Base-by-base conservation (phyloP, 108 stramenopile species). In the Seminavis robusta region DNA sequence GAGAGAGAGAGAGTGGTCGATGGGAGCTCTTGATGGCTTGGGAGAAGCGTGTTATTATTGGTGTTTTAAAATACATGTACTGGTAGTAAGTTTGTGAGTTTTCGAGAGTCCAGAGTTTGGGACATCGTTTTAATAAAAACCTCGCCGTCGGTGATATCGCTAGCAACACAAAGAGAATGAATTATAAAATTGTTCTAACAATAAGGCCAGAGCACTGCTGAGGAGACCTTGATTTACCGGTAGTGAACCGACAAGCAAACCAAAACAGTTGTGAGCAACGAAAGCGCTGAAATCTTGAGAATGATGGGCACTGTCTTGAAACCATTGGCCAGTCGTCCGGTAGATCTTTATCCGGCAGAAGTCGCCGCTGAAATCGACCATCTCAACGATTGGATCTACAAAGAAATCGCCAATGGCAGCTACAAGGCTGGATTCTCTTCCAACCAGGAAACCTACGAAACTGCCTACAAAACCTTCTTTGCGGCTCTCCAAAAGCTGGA, bases 211-310 rank as follows among this genome's bases (percentile, higher is more conserved):
- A n/a, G n/a, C n/a, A n/a, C n/a, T n/a, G n/a, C n/a, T n/a, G n/a
- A n/a, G n/a, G n/a, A n/a, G n/a, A n/a, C n/a, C n/a, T n/a, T n/a
- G n/a, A n/a, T n/a, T n/a, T n/a, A n/a, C n/a, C n/a, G n/a, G n/a
- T n/a, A n/a, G n/a, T n/a, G n/a, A n/a, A n/a, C n/a, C n/a, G 97
- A 98, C 70, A 94, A 90, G 67, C 79, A 95, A 73, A 77, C 67
- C 31, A 68, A 83, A 24, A 85, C 77, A 0, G 90, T 98, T 33
- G 97, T 98, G 24, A 90, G 71, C 71, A 96, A 96, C 50, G 97
- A 98, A 73, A 83, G 81, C 6, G 68, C 91, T 19, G 95, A 98
- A 37, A 98, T 98, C 50, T 75, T 96, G 16, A 69, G 88, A 42
- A 98, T 98, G 92, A 48, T 98, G 31, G 92, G 92, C 56, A 60